These are phyloP conservation scores for Pleurotus sapidus DNA, from an alignment of 768 basidiomycete species.

Conservation along the genomic window DNA sequence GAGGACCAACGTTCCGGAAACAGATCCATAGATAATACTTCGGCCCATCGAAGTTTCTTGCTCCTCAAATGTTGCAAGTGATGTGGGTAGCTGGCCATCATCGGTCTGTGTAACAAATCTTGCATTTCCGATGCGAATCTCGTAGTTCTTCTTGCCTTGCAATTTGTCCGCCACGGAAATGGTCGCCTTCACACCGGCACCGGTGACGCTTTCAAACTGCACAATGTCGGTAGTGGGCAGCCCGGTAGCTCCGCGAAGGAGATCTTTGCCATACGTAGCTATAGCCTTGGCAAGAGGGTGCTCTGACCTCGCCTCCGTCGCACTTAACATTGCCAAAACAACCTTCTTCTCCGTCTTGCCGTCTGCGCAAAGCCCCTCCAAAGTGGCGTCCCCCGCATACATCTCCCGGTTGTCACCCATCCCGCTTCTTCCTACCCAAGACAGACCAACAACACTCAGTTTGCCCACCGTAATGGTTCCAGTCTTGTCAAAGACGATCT, in stretches of 20 bases:
- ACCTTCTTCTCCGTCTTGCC: constrained; percentile 56
- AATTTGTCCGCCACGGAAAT: constrained; percentile 47
- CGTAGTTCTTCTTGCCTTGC: constrained; percentile 46
- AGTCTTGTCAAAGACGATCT: constrained; percentile 93
- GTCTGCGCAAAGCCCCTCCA: constrained; percentile 54
- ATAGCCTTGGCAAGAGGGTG: constrained; percentile 96
- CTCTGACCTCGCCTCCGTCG: constrained; percentile 89
- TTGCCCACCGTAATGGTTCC: constrained; percentile 98
- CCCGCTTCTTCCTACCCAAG: constrained; percentile 54
- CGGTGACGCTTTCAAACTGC: constrained; percentile 85
- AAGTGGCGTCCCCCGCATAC: constrained; percentile 39
- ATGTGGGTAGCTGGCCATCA: constrained; percentile 47
- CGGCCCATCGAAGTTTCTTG: constrained; percentile 72
- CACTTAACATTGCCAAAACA: constrained; percentile 78
- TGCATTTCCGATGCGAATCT: constrained; percentile 71
- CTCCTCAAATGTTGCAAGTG: constrained; percentile 62
- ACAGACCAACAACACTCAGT: constrained; percentile 71
- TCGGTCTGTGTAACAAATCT: constrained; percentile 62
- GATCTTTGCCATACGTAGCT: constrained; percentile 73
- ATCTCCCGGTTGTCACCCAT: constrained; percentile 28
- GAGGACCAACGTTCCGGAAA: constrained; percentile 61
- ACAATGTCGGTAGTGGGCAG: constrained; percentile 54
- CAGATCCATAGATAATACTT: constrained; percentile 85
- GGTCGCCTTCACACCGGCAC: constrained; percentile 79
- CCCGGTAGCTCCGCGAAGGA: constrained; percentile 34